Evolutionary conservation across 768 basidiomycete genomes (phyloP), one percentile per base, ranked within the genome.

Genomic region (Lentinula boryana): DNA sequence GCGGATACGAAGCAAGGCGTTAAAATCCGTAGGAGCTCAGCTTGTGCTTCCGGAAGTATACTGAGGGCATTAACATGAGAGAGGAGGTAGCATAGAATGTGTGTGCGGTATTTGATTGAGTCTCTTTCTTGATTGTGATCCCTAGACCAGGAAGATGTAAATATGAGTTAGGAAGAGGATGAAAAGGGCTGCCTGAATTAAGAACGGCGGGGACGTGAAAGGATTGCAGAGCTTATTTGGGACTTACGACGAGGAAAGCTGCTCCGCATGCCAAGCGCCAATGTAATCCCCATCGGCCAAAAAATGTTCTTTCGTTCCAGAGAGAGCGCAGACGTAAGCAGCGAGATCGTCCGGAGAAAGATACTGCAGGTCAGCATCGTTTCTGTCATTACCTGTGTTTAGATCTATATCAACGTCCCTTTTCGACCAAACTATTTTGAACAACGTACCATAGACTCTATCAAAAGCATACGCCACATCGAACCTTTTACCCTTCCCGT

Each of bases 31-130:
- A 98, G 76, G 0, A 98, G 72, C 10, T 74, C 68, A 10, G 83
- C 68, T 62, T 86, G 84, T 16, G 82, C 78, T 1, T 66, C 61
- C 2, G 81, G 71, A 3, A 82, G 68, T 27, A 43, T 16, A 2
- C 77, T 72, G 63, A 89, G 81, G 4, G 84, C 80, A 51, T 80
- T 79, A 63, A 89, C 77, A 69, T 98, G 95, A 1, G 95, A 95
- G 5, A 91, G 74, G 0, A 97, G 71, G 70, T 82, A 94, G 68
- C 88, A 92, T 44, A 91, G 67, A 46, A 95, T 74, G 12, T 86
- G 82, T 62, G 44, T 49, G 13, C 50, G 58, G 27, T 60, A 52
- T 33, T 60, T 60, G 15, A 21, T 31, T 18, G 49, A 49, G 18
- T 36, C n/a, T 50, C 52, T 60, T 82, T 81, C 68, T 85, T 56